Conservation (phyloP, 2,329 filamentous ascomycete genomes). For the Trichoderma koningii region DNA sequence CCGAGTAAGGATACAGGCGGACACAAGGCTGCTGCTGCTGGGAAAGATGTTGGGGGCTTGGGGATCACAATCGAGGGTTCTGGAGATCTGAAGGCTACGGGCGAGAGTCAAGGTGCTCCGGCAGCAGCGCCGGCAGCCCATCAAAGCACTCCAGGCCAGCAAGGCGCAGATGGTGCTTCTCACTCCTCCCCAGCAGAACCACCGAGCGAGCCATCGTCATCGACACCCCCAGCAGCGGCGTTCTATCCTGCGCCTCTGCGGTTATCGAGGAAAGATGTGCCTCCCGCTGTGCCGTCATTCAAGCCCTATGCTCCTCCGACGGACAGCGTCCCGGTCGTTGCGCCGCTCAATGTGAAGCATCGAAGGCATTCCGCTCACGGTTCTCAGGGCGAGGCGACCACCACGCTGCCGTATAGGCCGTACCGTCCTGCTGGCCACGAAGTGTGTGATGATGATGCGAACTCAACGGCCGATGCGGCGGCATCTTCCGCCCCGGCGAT, state of each 20-base stretch:
- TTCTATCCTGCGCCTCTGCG: conserved; percentile 37
- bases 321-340: not conserved
- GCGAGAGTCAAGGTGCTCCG: not conserved
- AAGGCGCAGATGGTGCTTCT: not conserved
- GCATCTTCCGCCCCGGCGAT: not conserved
- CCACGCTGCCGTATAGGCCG: conserved; percentile 35
- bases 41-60: not conserved
- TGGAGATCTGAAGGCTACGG: not conserved
- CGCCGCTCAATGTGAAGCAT: conserved; percentile 1
- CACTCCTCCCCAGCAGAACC: not conserved
- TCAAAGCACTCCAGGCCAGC: not conserved
- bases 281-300: conserved; percentile 33
- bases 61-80: not conserved
- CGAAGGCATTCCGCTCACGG: not conserved
- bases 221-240: not conserved
- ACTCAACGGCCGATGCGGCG: not conserved
- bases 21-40: not conserved
- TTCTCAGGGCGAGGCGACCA: not conserved
- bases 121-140: not conserved
- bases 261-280: conserved; percentile 33
- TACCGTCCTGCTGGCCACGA: conserved; percentile 29
- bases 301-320: conserved; percentile 37
- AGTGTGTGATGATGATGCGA: not conserved
- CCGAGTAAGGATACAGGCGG: conserved; percentile 17
- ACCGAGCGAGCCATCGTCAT: not conserved